Base-by-base conservation (phyloP, 805 yeast species). In the Myxozyma sirexii region DNA sequence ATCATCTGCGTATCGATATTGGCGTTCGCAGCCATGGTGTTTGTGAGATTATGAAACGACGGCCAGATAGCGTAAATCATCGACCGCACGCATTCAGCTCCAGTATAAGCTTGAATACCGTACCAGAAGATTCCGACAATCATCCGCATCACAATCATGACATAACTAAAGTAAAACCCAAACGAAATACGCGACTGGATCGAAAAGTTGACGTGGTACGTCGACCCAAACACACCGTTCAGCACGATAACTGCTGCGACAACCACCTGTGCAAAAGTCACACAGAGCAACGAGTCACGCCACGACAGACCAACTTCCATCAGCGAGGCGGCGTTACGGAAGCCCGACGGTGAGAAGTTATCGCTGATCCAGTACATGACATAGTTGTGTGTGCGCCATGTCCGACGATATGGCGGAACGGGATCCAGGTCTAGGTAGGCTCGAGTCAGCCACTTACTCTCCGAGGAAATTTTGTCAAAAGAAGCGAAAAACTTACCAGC, bases 91-190 rank as follows among this genome's bases (percentile, higher is more conserved):
- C 96, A 87, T 64, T 90, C 82, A 26, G 92, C 94, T 54, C 96
- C 94, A 58, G 91, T 80, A 80, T 90, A 86, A 24, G 87, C 80
- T 71, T 91, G 97, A 31, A 89, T 94, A 27, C 94, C 84, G 69
- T 38, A 38, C 42, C 42, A 38, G 42, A 38, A 38, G 42, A 38
- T 38, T 13, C 42, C 42, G n/a, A 38, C 86, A 8, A 88, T 92
- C 42, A 88, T 86, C 74, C 97, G 83, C 74, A 90, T 90, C 55
- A 91, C 68, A 46, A 91, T 84, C 2, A 46, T 47, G 42, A 60
- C 19, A 96, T 96, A 97, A 96, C 91, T 58, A 87, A 76, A 0
- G 92, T 85, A 51, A 96, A 78, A 71, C 6, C 85, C 85, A 71
- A 78, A 81, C 0, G 78, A 71, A 42, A 75, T 72, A 54, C 84